Evolutionary conservation across 768 basidiomycete genomes (phyloP).

Genomic region (Clitopilus passeckerianus): DNA sequence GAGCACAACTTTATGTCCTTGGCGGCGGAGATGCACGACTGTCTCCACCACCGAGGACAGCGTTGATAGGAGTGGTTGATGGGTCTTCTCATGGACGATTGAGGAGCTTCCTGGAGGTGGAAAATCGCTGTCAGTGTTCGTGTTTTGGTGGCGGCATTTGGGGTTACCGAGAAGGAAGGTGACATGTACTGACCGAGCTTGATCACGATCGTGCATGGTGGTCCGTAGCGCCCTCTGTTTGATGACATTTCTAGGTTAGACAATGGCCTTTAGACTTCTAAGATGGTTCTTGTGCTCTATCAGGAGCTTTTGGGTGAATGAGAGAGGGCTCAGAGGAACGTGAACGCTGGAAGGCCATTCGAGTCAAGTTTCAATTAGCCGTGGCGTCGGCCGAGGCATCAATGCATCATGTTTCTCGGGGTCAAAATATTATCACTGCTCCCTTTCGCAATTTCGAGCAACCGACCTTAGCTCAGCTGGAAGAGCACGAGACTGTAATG

Average conservation of each 20-base stretch:
- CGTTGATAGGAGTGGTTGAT: conserved; percentile 86
- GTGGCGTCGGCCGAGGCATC: background rate
- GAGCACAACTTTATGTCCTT: conserved; percentile 92
- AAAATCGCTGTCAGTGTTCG: conserved; percentile 7
- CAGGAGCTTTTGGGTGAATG: background rate
- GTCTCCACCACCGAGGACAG: conserved; percentile 93
- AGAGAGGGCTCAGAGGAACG: background rate
- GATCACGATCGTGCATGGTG: conserved; percentile 72
- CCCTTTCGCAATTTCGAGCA: background rate
- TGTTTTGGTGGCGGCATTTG: background rate
- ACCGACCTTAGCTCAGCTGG: conserved; percentile 41
- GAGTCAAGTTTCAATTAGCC: background rate
- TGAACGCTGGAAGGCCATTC: background rate
- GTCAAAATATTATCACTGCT: background rate
- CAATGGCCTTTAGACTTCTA: background rate
- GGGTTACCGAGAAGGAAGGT: conserved; percentile 1
- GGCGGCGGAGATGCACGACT: conserved; percentile 65
- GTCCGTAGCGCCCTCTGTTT: conserved; percentile 15
- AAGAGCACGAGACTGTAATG: conserved; percentile 42
- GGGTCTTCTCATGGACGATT: conserved; percentile 92
- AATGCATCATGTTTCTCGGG: background rate
- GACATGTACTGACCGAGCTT: conserved; percentile 59
- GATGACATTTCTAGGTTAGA: background rate
- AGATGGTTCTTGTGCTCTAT: background rate
- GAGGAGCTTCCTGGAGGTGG: conserved; percentile 77